Evolutionary conservation across 768 basidiomycete species (phyloP), one percentile per base, ranked within the genome.

Genomic region (Coprinopsis strossmayeri): DNA sequence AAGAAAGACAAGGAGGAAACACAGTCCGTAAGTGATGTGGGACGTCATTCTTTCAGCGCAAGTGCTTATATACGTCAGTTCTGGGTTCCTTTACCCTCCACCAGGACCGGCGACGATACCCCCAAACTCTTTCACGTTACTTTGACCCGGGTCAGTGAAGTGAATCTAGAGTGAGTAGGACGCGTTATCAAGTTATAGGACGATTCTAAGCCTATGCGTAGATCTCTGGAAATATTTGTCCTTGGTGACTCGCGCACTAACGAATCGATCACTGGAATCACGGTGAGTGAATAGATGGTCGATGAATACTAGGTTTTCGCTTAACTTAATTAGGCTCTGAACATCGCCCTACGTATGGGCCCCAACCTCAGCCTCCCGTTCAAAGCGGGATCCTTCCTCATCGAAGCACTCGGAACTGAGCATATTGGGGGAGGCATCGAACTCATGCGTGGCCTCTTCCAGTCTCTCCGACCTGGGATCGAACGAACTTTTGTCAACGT

Each of bases 361-460:
- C 89, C 88, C 0, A 82, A 76, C 2, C 59, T 78, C 59, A 71
- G 72, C 17, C 79, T 81, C 49, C 85, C 87, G 0, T 87, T 82
- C 70, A 84, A 87, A 44, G 76, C 80, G 4, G 75, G 87, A 0
- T 87, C 84, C 0, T 89, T 91, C 64, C 90, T 82, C 61, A 84
- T 82, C 0, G 63, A 76, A 21, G 35, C 43, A 2, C 60, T 65
- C 1, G 84, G 79, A 43, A 72, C 65, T 5, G 73, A 67, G 39
- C 57, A 64, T 25, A 69, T 88, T 21, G 83, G 86, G 0, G 59
- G 62, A 0, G 87, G 89, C 0, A 70, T 91, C 2, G 73, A 79
- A 12, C 70, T 88, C 0, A 86, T 85, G 84, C 73, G 87, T 2
- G 88, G 88, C 0, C 89, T 86, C 49, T 90, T 91, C 64, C 88